Base-by-base conservation (phyloP, 1,284 basidiomycete genomes). In the Psilocybe mexicana region DNA sequence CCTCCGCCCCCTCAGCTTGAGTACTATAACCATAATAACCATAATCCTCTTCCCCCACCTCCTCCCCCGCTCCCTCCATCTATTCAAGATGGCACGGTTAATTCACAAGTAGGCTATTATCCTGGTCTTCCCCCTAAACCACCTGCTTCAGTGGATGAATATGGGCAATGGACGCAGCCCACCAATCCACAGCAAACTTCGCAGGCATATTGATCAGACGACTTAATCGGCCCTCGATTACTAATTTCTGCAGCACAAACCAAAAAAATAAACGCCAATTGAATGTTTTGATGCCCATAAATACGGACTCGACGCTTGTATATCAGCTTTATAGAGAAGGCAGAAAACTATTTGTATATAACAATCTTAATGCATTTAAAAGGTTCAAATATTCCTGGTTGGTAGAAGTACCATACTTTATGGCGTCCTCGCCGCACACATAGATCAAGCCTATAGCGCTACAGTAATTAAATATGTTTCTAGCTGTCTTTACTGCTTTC, bases 111-210 rank as follows among this genome's bases (percentile, higher is more conserved):
- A 6, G 61, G 72, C n/a, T 75, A 75, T 63, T 74, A 76, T 44
- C 74, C 76, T 43, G 77, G 76, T 26, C 72, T 73, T n/a, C 74
- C 72, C 8, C 78, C 78, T 28, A 76, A 78, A 54, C 74, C 76
- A 40, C 75, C 77, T 28, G 55, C 61, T 14, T 62, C 68, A 53
- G 58, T 71, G 3, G 70, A 73, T 50, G 62, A 63, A 47, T 70
- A 73, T 57, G 64, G 67, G 26, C 73, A 75, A 56, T 77, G 75
- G 69, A 58, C 58, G 7, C 66, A 67, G 10, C 55, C 58, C 24
- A 43, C 35, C 12, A 61, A 60, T 38, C 42, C 51, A 24, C 43
- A 59, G 14, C 59, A 62, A 46, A 52, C 48, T 26, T 62, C 63
- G 11, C 62, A 66, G 44, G 65, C 51, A 61, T 62, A 55, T 62